Evolutionary conservation across 352 stramenopile genomes (phyloP).

Genomic region (Phytopythium chamaehyphon): DNA sequence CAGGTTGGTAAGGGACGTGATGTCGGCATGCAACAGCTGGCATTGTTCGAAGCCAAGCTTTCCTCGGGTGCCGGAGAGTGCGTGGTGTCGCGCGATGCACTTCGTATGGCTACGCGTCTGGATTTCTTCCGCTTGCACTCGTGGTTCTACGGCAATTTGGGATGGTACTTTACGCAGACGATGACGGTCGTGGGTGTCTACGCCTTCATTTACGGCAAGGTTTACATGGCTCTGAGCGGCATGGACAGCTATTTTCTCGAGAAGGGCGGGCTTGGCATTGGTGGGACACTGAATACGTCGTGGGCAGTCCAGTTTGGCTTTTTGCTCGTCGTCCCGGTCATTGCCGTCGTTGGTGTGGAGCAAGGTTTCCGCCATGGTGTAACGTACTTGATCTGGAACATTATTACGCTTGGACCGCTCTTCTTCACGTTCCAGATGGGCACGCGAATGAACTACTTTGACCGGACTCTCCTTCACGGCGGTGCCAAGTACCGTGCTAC

Average conservation of each 20-base stretch:
- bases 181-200: conserved; percentile 98
- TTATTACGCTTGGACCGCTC: conserved; percentile 94
- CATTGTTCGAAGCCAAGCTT: conserved; percentile 97
- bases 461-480: conserved; percentile 97
- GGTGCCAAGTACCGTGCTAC: conserved; percentile 98
- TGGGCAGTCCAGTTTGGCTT: conserved; percentile 96
- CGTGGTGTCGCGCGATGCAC: conserved; percentile 95
- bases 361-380: conserved; percentile 93
- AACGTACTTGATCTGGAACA: conserved; percentile 92
- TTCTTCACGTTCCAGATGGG: conserved; percentile 99
- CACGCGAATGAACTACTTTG: conserved; percentile 98
- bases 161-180: conserved; percentile 98
- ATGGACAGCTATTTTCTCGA: conserved; percentile 91
- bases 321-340: conserved; percentile 95
- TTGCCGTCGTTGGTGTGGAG: conserved; percentile 96
- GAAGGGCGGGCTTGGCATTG: conserved; percentile 90
- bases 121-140: conserved; percentile 97
- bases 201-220: conserved; percentile 97
- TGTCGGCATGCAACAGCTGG: conserved; percentile 98
- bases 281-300: conserved; percentile 94
- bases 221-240: conserved; percentile 93
- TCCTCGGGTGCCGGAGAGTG: conserved; percentile 96
- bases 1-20: conserved; percentile 96
- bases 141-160: conserved; percentile 98
- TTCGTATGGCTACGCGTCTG: conserved; percentile 93